These are phyloP conservation scores for Linnemannia exigua DNA, from an alignment of 192 early-diverging fungal species.

Conservation along the genomic window DNA sequence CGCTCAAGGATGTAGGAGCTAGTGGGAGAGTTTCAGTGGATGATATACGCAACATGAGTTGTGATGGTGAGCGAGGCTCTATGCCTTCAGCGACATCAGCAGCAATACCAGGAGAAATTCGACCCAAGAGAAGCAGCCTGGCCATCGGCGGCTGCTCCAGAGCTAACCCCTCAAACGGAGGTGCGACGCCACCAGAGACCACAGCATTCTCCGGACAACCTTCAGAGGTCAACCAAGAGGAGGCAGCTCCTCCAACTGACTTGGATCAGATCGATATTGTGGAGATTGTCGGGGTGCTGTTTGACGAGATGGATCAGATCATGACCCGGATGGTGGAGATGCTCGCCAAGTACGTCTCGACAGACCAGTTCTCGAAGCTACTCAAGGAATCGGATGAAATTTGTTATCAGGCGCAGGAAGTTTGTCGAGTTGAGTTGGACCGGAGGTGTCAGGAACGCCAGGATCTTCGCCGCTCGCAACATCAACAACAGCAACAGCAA, in stretches of 20 bases:
- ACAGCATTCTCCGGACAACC: background rate
- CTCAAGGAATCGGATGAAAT: constrained; percentile 32
- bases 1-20: background rate
- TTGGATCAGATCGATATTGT: background rate
- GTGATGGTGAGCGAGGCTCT: background rate
- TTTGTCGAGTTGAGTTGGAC: constrained; percentile 15
- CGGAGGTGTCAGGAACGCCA: background rate
- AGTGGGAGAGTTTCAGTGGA: background rate
- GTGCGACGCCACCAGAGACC: background rate
- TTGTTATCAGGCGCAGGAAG: constrained; percentile 26
- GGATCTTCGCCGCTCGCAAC: background rate
- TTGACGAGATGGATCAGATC: constrained; percentile 35
- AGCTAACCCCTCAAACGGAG: background rate
- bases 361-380: constrained; percentile 28
- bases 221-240: background rate
- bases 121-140: background rate
- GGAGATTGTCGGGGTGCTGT: constrained; percentile 9
- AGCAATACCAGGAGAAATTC: background rate
- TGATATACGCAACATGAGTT: background rate
- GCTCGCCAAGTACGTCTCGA: constrained; percentile 22
- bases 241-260: background rate
- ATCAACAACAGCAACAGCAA: background rate
- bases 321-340: constrained; percentile 22
- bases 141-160: background rate
- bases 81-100: background rate